Evolutionary conservation across 257 asterid genomes (phyloP), one percentile per base, ranked within the genome.

Genomic region (Jaltomata sinuosa): DNA sequence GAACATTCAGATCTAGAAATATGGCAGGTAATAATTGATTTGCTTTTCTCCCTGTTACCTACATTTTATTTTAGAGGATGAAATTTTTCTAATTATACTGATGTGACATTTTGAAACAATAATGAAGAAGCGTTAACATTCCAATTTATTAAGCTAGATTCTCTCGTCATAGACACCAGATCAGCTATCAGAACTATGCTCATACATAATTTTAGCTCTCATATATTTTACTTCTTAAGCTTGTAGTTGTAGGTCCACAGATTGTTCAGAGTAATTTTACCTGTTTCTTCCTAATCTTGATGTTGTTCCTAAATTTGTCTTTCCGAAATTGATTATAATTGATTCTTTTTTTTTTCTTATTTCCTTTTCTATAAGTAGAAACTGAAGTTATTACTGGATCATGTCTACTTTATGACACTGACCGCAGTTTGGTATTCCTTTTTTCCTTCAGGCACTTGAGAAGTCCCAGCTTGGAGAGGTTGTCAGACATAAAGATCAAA

Each of bases 391-490:
- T 77, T 49, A 49, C 22, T 8, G 59, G 59, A 25, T 77, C 62
- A 47, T 77, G 62, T 9, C 40, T 77, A 11, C 82, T 49, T 27
- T 16, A 32, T 19, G 45, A 77, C n/a, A 49, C 62, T 77, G 42
- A 77, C 40, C 6, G 4, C 19, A 47, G 18, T 8, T 77, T 52
- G 82, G 62, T 77, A 49, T 49, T 49, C 32, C 40, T 77, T 49
- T 76, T 18, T 16, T 49, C 45, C 62, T 49, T 11, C 90, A 95
- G 98, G 98, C 99, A 49, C 97, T 95, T 84, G 97, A 93, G 53
- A 95, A 95, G 93, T 92, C 98, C 86, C 99, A 95, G 90, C 93
- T 95, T 42, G 98, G 95, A 52, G 98, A 94, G 16, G 89, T 88
- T 80, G 93, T 95, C 87, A 94, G 97, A 34, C 91, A 91, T 55